Base-by-base conservation (phyloP, 1,284 basidiomycete genomes). In the Rhodotorula sp. region DNA sequence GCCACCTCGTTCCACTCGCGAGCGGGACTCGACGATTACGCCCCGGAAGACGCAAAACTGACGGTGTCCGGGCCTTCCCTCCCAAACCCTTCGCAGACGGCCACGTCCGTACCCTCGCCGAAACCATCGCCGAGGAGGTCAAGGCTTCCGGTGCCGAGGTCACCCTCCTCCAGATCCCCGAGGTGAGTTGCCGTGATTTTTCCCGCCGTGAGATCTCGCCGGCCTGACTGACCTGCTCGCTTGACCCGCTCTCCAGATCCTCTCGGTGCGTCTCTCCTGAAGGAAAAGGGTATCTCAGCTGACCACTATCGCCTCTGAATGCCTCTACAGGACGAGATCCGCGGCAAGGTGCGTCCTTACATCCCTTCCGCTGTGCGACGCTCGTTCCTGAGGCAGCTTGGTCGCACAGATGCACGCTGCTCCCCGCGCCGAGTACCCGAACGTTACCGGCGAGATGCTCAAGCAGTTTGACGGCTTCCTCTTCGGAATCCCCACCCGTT, bases 41-140 rank as follows among this genome's bases (percentile, higher is more conserved):
- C 29, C 0, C 15, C 6, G 20, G 22, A 20, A 22, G 22, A 24
- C 55, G 22, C 55, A 22, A 55, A 29, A 56, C 17, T 33, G 30
- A 37, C 14, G 33, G 33, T 22, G 6, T 20, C 30, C 30, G 29
- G 29, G 17, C 22, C 18, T 33, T 37, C 45, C 29, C 57, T 57
- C 29, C 24, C 24, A 20, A 15, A 24, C 22, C 18, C 42, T 30
- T 62, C 53, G 44, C 66, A 59, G 78, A 77, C 67, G 79, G 78
- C 45, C 78, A 76, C 62, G n/a, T 77, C 44, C 78, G 59, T 70
- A 75, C 80, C 87, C 89, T 96, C 80, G 91, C 92, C 64, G 89
- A 94, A 81, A 81, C 86, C 66, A 86, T 90, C 76, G 90, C 90
- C 82, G 82, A 80, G 46, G 93, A 92, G 72, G 82, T 91, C 76